Evolutionary conservation across 2,329 filamentous ascomycete species (phyloP).

Genomic region (Hansfordia pulvinata): DNA sequence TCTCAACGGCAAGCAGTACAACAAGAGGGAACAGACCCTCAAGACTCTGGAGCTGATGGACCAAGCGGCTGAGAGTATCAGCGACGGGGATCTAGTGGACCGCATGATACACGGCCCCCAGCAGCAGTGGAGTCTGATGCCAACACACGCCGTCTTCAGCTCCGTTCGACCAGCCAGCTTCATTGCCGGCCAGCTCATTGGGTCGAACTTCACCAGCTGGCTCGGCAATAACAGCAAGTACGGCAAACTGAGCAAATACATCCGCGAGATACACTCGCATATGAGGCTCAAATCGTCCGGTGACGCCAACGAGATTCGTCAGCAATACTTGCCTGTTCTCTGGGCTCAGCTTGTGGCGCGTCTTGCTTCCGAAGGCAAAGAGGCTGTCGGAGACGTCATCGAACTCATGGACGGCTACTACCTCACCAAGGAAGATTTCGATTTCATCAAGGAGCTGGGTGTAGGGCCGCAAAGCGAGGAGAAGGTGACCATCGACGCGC

Average conservation of each 20-base stretch:
- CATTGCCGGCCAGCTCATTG: slow-evolving; percentile 62
- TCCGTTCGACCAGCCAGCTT: slow-evolving; percentile 87
- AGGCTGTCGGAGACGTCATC: slow-evolving; percentile 71
- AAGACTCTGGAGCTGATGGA: slow-evolving; percentile 81
- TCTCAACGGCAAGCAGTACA: slow-evolving; percentile 41
- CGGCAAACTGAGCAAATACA: slow-evolving; percentile 61
- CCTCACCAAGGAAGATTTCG: slow-evolving; percentile 87
- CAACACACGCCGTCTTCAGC: slow-evolving; percentile 87
- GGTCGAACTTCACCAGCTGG: slow-evolving; percentile 77
- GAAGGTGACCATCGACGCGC: slow-evolving; percentile 62
- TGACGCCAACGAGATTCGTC: slow-evolving; percentile 84
- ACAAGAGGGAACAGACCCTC: slow-evolving; percentile 55
- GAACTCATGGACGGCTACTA: slow-evolving; percentile 96
- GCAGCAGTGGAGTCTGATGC: slow-evolving; percentile 98
- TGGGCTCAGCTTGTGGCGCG: slow-evolving; percentile 70
- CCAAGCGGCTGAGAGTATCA: slow-evolving; percentile 87
- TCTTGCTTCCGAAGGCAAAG: slow-evolving; percentile 67
- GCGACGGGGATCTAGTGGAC: slow-evolving; percentile 90
- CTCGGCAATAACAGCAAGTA: slow-evolving; percentile 89
- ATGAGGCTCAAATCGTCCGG: slow-evolving; percentile 87
- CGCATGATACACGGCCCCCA: slow-evolving; percentile 97
- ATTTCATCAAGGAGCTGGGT: slow-evolving; percentile 81
- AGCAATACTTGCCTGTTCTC: slow-evolving; percentile 82
- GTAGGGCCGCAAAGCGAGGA: slow-evolving; percentile 73
- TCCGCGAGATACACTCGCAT: slow-evolving; percentile 92